Conservation (phyloP, 2,329 filamentous ascomycete species). For the Microcyclosporella mali region DNA sequence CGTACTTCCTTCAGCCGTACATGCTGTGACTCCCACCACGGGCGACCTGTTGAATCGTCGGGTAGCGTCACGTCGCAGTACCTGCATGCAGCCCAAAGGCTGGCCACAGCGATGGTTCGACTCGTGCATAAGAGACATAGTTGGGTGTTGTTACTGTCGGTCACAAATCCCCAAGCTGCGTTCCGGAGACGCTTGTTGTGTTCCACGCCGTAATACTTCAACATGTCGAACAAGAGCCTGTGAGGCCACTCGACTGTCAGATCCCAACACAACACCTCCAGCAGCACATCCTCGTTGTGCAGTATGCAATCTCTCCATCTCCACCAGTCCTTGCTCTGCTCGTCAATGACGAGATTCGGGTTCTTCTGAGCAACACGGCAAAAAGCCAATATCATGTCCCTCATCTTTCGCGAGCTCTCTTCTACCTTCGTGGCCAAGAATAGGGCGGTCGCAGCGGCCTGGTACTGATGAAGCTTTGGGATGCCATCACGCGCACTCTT, state of each 20-base stretch:
- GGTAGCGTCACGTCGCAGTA: constrained; percentile 66
- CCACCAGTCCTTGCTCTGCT: constrained; percentile 98
- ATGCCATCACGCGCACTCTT: constrained; percentile 60
- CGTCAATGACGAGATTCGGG: constrained; percentile 79
- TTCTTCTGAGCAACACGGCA: constrained; percentile 95
- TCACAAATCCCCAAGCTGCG: constrained; percentile 87
- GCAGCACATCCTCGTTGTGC: constrained; percentile 83
- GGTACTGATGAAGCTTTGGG: constrained; percentile 76
- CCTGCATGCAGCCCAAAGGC: constrained; percentile 79
- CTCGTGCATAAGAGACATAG: constrained; percentile 76
- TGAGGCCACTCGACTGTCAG: constrained; percentile 86
- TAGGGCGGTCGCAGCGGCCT: constrained; percentile 78
- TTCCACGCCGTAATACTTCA: constrained; percentile 65
- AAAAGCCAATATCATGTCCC: constrained; percentile 86
- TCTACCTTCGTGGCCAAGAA: constrained; percentile 97
- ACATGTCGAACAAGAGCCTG: constrained; percentile 72
- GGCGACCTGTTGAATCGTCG: constrained; percentile 65
- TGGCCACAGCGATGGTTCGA: constrained; percentile 73
- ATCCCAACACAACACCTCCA: constrained; percentile 91
- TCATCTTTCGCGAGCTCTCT: constrained; percentile 93
- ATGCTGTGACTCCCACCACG: constrained; percentile 81
- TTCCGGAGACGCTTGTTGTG: constrained; percentile 79
- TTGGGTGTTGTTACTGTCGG: constrained; percentile 78
- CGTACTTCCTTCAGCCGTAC: constrained; percentile 65
- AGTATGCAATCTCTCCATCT: constrained; percentile 92